phyloP scores from a whole-genome alignment of 495 filamentous ascomycete genomes.

The Chaetomidium leptoderma region DNA sequence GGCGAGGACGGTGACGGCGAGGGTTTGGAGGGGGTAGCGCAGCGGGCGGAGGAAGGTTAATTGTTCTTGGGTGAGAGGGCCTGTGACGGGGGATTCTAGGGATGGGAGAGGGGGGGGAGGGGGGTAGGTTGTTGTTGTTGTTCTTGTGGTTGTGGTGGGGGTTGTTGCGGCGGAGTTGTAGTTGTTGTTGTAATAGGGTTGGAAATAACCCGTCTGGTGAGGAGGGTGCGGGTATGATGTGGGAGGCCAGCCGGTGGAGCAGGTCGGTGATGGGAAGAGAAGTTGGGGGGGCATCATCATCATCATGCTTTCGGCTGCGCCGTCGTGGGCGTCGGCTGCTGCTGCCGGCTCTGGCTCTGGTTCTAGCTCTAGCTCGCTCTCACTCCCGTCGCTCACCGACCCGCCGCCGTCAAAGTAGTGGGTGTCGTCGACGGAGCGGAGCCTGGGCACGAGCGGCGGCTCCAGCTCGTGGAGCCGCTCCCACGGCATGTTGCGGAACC shows the following conservation, averaged over 20 bases:
- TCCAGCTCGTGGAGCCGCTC: conserved; percentile 58
- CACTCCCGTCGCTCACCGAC: conserved; percentile 54
- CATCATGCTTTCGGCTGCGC: not conserved
- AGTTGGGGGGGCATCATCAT: not conserved
- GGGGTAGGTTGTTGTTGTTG: not conserved
- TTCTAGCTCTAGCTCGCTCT: conserved; percentile 34
- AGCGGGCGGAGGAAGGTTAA: conserved; percentile 12
- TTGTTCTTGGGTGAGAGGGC: not conserved
- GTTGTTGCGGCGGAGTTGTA: not conserved
- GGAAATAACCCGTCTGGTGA: not conserved
- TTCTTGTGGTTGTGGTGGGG: not conserved
- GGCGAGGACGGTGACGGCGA: not conserved
- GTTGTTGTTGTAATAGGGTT: not conserved
- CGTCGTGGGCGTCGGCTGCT: not conserved
- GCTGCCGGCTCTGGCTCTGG: no score
- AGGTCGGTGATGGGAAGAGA: not conserved
- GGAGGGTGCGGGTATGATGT: not conserved
- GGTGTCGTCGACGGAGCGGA: conserved; percentile 71
- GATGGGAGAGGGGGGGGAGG: not conserved
- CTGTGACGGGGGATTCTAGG: conserved; percentile 3
- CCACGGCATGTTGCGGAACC: conserved; percentile 67
- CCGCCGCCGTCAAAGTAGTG: conserved; percentile 85
- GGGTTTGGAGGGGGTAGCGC: conserved; percentile 1
- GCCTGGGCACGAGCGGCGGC: conserved; percentile 73
- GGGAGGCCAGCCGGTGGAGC: not conserved